Evolutionary conservation across 1,284 basidiomycete species (phyloP).

Genomic region (Coniferiporia weirii): DNA sequence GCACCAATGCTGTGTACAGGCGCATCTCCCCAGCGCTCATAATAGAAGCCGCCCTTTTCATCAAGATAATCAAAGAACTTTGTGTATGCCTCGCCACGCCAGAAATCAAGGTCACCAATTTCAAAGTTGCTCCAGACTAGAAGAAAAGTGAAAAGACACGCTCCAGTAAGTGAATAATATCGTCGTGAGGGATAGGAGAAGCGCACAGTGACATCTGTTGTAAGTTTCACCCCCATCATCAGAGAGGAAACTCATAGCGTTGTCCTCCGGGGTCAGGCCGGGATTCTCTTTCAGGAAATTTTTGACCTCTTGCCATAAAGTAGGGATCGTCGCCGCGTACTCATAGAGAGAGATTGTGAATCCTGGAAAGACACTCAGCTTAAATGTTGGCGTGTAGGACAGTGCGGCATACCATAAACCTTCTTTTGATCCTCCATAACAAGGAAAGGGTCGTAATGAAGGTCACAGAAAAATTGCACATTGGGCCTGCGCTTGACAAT

Average conservation of each 20-base stretch:
- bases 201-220: slow-evolving; percentile 84
- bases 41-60: slow-evolving; percentile 85
- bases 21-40: slow-evolving; percentile 92
- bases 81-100: slow-evolving; percentile 76
- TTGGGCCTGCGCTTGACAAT: slow-evolving; percentile 49
- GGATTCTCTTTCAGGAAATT: slow-evolving; percentile 79
- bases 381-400: not conserved
- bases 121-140: slow-evolving; percentile 90
- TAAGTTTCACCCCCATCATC: slow-evolving; percentile 77
- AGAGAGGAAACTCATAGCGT: slow-evolving; percentile 78
- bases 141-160: not conserved
- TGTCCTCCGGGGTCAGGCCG: slow-evolving; percentile 60
- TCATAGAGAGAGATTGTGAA: slow-evolving; percentile 86
- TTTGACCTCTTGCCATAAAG: slow-evolving; percentile 76
- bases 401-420: slow-evolving; percentile 57
- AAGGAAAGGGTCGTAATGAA: slow-evolving; percentile 86
- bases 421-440: slow-evolving; percentile 87
- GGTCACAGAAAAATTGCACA: slow-evolving; percentile 82
- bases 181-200: not conserved
- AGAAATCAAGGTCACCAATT: slow-evolving; percentile 80
- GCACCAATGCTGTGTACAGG: slow-evolving; percentile 87
- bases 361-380: slow-evolving; percentile 33
- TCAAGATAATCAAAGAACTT: slow-evolving; percentile 88
- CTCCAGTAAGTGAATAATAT: not conserved
- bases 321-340: slow-evolving; percentile 81